phyloP scores from a whole-genome alignment of 305 asterid genomes.

The Petunia hybrid region DNA sequence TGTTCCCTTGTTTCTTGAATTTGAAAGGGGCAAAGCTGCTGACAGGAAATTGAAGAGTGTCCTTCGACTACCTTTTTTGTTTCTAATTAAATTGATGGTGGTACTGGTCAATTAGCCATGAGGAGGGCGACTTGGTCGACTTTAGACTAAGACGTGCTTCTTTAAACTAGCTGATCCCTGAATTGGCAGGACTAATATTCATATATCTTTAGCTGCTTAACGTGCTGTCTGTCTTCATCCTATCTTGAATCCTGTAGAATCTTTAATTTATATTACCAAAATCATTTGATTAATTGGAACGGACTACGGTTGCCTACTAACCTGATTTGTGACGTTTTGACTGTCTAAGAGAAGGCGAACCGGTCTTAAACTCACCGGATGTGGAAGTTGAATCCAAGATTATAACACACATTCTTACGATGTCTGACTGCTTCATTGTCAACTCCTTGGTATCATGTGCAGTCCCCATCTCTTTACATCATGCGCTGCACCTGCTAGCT shows the following conservation, averaged over 20 bases:
- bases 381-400: too few relatives aligned
- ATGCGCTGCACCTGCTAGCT: too few relatives aligned
- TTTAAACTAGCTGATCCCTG: background rate
- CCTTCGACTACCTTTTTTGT: background rate
- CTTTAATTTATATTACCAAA: background rate
- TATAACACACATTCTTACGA: too few relatives aligned
- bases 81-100: constrained; percentile 6
- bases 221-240: background rate
- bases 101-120: background rate
- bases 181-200: background rate
- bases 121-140: background rate
- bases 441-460: too few relatives aligned
- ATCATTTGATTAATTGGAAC: background rate
- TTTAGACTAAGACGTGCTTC: background rate
- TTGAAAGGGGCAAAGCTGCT: background rate
- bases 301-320: background rate
- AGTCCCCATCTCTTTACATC: too few relatives aligned
- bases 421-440: too few relatives aligned
- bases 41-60: constrained; percentile 10
- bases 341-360: background rate
- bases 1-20: constrained; percentile 30
- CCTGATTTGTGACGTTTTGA: background rate
- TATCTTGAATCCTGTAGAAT: background rate
- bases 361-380: background rate
- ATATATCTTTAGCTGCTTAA: background rate